These are phyloP conservation scores for Vitis amurensis DNA, from an alignment of 164 flowering plant species.

Conservation along the genomic window DNA sequence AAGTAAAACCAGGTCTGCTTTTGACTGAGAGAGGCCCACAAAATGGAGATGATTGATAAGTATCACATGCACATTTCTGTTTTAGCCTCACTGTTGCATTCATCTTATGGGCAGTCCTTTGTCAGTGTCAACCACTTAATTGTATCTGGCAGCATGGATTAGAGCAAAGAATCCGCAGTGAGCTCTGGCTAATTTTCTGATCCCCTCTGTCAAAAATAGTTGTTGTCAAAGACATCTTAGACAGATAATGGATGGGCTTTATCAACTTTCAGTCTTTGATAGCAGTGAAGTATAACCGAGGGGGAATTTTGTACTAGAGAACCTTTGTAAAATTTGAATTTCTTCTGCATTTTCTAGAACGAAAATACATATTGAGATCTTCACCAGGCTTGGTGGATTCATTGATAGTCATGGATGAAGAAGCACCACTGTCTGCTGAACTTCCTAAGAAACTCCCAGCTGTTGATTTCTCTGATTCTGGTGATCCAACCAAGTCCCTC, in stretches of 20 bases:
- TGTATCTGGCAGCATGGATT: conserved; percentile 16
- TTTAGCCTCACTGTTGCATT: conserved; percentile 42
- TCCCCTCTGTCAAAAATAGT: conserved; percentile 1
- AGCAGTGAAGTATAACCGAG: not conserved
- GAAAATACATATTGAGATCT: not conserved
- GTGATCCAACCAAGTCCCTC: conserved; percentile 27
- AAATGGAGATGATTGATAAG: conserved; percentile 14
- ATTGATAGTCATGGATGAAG: conserved; percentile 30
- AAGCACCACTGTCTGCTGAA: conserved; percentile 15
- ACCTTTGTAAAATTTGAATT: too few relatives aligned
- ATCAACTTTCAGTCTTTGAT: conserved; percentile 1
- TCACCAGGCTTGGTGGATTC: not conserved
- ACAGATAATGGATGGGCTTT: not conserved
- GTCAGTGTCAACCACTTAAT: conserved; percentile 17
- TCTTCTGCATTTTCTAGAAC: too few relatives aligned
- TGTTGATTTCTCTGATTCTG: not conserved
- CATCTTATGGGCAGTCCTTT: conserved; percentile 21
- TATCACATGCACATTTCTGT: conserved; percentile 29
- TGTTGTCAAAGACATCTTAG: conserved; percentile 2
- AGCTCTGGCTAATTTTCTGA: too few relatives aligned
- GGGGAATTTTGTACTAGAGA: too few relatives aligned
- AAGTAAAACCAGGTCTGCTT: conserved; percentile 11
- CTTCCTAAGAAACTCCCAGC: not conserved
- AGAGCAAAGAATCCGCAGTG: not conserved
- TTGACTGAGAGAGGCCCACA: conserved; percentile 33